Evolutionary conservation across 495 filamentous ascomycete genomes (phyloP).

Genomic region (Penicillium bialowiezense): DNA sequence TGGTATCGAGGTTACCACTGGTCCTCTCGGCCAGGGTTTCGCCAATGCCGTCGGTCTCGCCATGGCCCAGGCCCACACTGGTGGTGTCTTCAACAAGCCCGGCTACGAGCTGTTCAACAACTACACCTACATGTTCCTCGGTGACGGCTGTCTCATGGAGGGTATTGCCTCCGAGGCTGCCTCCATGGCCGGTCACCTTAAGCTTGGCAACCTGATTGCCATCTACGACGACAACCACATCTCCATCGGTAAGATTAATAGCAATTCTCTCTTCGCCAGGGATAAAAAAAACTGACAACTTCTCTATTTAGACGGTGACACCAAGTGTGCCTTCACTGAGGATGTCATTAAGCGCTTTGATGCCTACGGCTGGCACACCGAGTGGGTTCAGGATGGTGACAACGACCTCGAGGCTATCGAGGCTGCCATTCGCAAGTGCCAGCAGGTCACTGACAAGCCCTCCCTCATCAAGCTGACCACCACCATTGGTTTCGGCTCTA

Average conservation of each 20-base stretch:
- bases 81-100: conserved; percentile 93
- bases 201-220: conserved; percentile 94
- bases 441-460: conserved; percentile 92
- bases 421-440: conserved; percentile 77
- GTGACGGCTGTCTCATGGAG: conserved; percentile 98
- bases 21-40: conserved; percentile 94
- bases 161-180: conserved; percentile 93
- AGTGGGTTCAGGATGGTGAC: conserved; percentile 87
- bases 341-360: conserved; percentile 95
- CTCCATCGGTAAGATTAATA: conserved; percentile 63
- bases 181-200: conserved; percentile 89
- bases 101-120: conserved; percentile 90
- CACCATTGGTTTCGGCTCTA: conserved; percentile 96
- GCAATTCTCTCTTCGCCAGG: not conserved
- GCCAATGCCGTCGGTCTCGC: conserved; percentile 94
- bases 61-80: conserved; percentile 89
- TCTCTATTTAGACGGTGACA: conserved; percentile 72
- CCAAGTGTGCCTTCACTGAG: conserved; percentile 93
- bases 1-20: conserved; percentile 96
- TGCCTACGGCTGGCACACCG: conserved; percentile 94
- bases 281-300: conserved; percentile 8
- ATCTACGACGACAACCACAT: conserved; percentile 99
- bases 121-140: conserved; percentile 95
- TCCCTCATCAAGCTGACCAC: conserved; percentile 96
- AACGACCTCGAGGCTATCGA: conserved; percentile 85